Base-by-base conservation (phyloP, 2,329 filamentous ascomycete species). In the Lasiodiplodia sp. region DNA sequence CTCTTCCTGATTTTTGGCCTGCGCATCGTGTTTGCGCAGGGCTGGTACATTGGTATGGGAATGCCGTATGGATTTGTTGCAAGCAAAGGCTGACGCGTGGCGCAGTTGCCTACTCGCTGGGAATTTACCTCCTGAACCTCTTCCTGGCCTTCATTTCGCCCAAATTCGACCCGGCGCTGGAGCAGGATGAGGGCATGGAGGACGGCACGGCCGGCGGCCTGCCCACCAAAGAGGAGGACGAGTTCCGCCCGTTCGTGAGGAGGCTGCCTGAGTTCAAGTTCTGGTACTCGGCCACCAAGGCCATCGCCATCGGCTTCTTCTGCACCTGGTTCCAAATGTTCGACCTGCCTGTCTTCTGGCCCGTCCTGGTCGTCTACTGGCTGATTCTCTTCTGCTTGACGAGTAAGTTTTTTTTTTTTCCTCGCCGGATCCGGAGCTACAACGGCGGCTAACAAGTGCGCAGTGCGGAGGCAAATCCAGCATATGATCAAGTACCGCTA, bases 401-500 rank as follows among this genome's bases (percentile, higher is more conserved):
- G 68, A 99, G 94, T 97, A 86, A 80, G 93, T 88, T 62, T 56
- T 16, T 23, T 16, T 14, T 14, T 1, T 23, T 23, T 23, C 23
- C 23, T 11, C 49, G 28, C 18, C 14, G 67, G 44, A 18, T 18
- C 44, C 10, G 18, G 28, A 38, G 34, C 40, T 34, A 34, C 31
- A 34, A 34, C 70, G 71, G 6, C 18, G 65, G 71, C 34, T 57
- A 64, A 70, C 47, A 49, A 53, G 37, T 70, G 25, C 53, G 37
- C 75, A 97, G 94, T 99, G 96, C 90, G 96, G 82, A 93, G 96
- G 86, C 96, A 99, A 84, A 99, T 99, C 75, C 96, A 99, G 85
- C 96, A 98, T 84, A 99, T 99, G 96, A 95, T 99, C 87, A 99
- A 98, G 86, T 99, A 98, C 86, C 93, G 95, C 83, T 99, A 97